These are phyloP conservation scores for Colletotrichum australisinense DNA, from an alignment of 2,329 filamentous ascomycete genomes.

Conservation along the genomic window DNA sequence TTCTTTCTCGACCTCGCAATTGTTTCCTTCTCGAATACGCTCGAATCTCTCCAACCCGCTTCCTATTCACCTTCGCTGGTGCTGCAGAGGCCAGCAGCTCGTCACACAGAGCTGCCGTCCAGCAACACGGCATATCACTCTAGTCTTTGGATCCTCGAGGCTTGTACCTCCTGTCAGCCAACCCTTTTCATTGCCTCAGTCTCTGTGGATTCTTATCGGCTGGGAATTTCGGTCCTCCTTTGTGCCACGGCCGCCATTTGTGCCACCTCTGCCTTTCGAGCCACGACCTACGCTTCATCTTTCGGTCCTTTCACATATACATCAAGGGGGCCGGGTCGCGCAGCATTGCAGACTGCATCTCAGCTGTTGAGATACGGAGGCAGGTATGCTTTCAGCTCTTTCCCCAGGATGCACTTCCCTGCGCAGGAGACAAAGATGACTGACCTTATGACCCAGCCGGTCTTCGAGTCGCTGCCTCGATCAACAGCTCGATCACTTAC, in stretches of 20 bases:
- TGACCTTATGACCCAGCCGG: not conserved
- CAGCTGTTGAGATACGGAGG: not conserved
- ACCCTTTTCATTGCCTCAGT: not conserved
- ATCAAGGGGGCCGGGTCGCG: not conserved
- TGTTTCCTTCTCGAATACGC: not conserved
- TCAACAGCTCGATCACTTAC: not conserved
- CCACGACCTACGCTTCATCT: not conserved
- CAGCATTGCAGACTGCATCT: not conserved
- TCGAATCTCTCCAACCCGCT: not conserved
- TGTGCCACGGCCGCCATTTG: slow-evolving; percentile 3
- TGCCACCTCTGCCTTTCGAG: not conserved
- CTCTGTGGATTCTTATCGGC: not conserved
- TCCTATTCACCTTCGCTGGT: not conserved
- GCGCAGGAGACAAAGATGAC: not conserved
- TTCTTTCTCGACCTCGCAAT: not conserved
- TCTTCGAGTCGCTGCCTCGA: not conserved
- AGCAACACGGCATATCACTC: slow-evolving; percentile 5
- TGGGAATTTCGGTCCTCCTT: not conserved
- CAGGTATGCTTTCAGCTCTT: not conserved
- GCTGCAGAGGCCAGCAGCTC: slow-evolving; percentile 19
- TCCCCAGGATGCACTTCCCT: not conserved
- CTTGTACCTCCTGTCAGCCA: not conserved
- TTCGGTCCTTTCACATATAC: slow-evolving; percentile 7
- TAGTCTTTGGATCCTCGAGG: slow-evolving; percentile 5
- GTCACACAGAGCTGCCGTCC: slow-evolving; percentile 17